Evolutionary conservation across 305 asterid species (phyloP).

Genomic region (Euphrasia arctica): DNA sequence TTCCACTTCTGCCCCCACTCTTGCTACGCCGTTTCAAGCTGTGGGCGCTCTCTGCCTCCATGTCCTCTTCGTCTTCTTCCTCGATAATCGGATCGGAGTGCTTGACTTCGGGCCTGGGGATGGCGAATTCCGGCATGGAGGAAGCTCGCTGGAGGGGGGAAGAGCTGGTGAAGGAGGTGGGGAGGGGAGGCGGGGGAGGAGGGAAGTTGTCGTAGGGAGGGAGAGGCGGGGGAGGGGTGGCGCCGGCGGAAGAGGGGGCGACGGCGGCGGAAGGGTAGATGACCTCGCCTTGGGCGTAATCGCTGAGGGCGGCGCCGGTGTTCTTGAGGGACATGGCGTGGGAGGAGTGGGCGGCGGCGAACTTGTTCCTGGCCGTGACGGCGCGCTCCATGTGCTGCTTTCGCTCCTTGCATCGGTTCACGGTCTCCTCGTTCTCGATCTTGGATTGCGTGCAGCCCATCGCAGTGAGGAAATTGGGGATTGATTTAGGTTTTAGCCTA

Average conservation of each 20-base stretch:
- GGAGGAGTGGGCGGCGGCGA: constrained; percentile 93
- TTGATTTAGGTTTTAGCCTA: constrained; percentile 22
- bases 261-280: constrained; percentile 34
- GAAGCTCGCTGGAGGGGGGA: constrained; percentile 80
- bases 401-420: constrained; percentile 84
- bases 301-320: constrained; percentile 94
- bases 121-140: constrained; percentile 76
- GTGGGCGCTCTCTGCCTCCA: constrained; percentile 50
- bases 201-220: constrained; percentile 49
- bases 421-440: constrained; percentile 96
- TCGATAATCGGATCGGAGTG: constrained; percentile 55
- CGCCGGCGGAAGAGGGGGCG: constrained; percentile 19
- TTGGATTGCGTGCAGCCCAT: constrained; percentile 97
- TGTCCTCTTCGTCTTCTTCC: constrained; percentile 66
- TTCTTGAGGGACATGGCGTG: constrained; percentile 82
- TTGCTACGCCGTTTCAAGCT: constrained; percentile 67
- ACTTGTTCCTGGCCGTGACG: constrained; percentile 79
- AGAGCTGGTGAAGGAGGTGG: constrained; percentile 33
- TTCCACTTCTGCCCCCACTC: constrained; percentile 47
- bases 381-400: constrained; percentile 76
- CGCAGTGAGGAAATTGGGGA: not conserved
- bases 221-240: constrained; percentile 35
- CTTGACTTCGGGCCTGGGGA: constrained; percentile 40
- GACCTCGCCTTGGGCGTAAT: constrained; percentile 80
- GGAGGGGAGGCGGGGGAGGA: constrained; percentile 57